Evolutionary conservation across 1,284 basidiomycete species (phyloP).

Genomic region (Sphaerobolus stellatus): DNA sequence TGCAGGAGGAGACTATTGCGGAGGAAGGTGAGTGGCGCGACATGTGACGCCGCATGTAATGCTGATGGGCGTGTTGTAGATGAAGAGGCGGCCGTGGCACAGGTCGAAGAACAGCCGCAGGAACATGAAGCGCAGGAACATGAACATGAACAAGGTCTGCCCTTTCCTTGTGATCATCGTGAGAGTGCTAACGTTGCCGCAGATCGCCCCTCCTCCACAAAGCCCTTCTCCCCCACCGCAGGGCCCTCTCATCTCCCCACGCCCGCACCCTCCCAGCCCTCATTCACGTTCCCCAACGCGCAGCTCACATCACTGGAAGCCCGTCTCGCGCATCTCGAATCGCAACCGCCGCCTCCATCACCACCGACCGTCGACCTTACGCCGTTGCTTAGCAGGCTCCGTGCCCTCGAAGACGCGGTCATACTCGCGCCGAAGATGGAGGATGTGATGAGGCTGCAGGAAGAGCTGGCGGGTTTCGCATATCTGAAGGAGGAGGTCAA

Average conservation of each 20-base stretch:
- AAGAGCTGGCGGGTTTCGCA: no score
- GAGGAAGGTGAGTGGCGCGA: conserved; percentile 46
- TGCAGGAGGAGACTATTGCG: conserved; percentile 54
- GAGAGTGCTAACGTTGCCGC: neutral
- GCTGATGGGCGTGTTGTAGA: neutral
- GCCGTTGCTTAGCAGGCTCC: neutral
- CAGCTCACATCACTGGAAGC: conserved; percentile 2
- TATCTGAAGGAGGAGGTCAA: neutral
- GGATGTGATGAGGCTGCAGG: neutral
- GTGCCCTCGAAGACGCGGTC: neutral
- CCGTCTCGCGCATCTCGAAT: neutral
- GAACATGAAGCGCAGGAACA: neutral
- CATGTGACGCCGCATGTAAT: neutral
- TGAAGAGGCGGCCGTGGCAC: neutral
- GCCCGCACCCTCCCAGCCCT: neutral
- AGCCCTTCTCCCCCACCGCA: neutral
- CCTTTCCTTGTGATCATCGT: neutral
- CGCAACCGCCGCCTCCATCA: neutral
- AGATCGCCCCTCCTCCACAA: neutral
- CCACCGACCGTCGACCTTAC: neutral
- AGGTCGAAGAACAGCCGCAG: neutral
- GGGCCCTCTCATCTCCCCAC: neutral
- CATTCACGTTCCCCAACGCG: neutral
- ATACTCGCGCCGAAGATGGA: neutral
- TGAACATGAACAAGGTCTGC: neutral